Base-by-base conservation (phyloP, 2,329 filamentous ascomycete genomes). In the Aureobasidium zeae region DNA sequence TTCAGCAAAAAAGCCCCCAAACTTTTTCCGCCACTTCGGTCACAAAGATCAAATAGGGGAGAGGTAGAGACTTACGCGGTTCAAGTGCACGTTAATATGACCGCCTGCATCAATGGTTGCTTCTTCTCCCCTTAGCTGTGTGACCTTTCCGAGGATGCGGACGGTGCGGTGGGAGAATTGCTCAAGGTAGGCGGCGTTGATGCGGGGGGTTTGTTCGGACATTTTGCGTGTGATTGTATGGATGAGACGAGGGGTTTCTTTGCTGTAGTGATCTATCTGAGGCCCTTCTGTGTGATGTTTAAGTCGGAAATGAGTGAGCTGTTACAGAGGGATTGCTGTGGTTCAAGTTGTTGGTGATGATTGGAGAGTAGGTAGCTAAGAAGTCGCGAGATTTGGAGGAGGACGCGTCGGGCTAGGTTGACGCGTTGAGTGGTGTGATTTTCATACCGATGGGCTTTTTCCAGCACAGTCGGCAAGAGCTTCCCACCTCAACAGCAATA, bases 81-180 rank as follows among this genome's bases (percentile, higher is more conserved):
- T 87, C 52, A 96, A 62, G 13, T 82, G 67, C 2, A 86, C 71
- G 1, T 79, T 84, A 19, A 95, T 76, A 16, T 78, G 74, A 0
- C 89, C 89, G 2, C 71, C 81, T 5, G 86, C 81, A 46, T 94
- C 86, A 21, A 96, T 74, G 5, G 79, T 77, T 0, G 87, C 89
- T 38, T 76, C 74, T 41, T 91, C 84, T 52, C 88, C 88, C 39
- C 81, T 80, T 17, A 96, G 71, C 56, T 91, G 81, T 3, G 77
- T 75, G 34, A 96, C 87, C 56, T 83, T 87, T 56, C 91, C 91
- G 4, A 94, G 73, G 44, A 96, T 71, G 55, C 87, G 87, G 50
- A 96, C 84, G 49, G 83, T 84, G 52, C 77, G 68, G 58, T 74
- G 65, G 37, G 67, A 63, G 67, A 88, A 94, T 57, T 73, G 72